Percentiles rank a stretch among this genome's conserved stretches.
phyloP scores from a whole-genome alignment of 225 moss, liverwort and hornwort genomes.

The Sphagnum tenellum region DNA sequence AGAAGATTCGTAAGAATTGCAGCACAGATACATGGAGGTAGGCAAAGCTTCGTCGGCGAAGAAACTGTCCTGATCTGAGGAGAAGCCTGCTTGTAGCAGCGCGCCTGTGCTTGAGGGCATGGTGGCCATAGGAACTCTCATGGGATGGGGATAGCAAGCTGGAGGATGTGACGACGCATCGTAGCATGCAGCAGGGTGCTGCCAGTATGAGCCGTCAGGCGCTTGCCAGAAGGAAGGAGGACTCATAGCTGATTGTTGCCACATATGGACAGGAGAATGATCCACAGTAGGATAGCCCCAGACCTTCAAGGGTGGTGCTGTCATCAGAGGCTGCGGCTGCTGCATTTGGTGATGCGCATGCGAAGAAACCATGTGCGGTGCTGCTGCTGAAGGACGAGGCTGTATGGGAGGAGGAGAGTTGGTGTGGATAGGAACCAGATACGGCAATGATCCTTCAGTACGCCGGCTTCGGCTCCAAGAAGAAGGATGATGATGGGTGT shows the following conservation, averaged over 20 bases:
- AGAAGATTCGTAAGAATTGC: conserved; percentile 51
- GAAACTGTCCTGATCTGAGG: conserved; percentile 54
- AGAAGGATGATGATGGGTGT: conserved; percentile 21
- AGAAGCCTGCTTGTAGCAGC: conserved; percentile 25
- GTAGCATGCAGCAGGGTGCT: conserved; percentile 65
- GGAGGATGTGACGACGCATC: conserved; percentile 13
- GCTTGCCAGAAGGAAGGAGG: conserved; percentile 91
- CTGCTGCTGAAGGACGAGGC: conserved; percentile 73
- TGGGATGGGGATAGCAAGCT: conserved; percentile 38
- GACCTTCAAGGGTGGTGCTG: conserved; percentile 55
- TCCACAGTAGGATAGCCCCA: conserved; percentile 96
- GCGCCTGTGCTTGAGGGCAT: conserved; percentile 8
- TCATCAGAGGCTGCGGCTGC: too few species aligned
- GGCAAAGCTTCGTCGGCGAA: conserved; percentile 73
- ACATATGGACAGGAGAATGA: conserved; percentile 86
- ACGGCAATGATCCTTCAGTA: conserved; percentile 55
- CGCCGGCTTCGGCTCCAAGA: conserved; percentile 81
- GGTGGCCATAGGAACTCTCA: conserved; percentile 29
- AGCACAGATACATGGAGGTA: conserved; percentile 63
- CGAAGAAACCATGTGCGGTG: conserved; percentile 53
- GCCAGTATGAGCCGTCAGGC: conserved; percentile 94
- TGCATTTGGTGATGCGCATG: conserved; percentile 56
- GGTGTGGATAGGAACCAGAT: conserved; percentile 67
- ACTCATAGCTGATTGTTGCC: conserved; percentile 79
- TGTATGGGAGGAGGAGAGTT: conserved; percentile 85